Base-by-base conservation (phyloP, 2,329 filamentous ascomycete genomes). In the Fusarium chuoi region DNA sequence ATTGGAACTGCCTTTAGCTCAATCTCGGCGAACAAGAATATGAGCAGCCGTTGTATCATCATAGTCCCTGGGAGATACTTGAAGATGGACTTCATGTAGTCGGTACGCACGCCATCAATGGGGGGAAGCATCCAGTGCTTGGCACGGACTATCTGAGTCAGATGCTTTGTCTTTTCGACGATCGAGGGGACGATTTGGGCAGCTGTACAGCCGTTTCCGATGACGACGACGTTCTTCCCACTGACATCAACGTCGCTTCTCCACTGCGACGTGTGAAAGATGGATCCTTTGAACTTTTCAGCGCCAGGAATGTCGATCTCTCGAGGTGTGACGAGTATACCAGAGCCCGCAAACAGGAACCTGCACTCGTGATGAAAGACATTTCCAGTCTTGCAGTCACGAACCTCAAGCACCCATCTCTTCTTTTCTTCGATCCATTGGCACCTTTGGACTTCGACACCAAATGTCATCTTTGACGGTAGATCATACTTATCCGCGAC, bases 111-210 rank as follows among this genome's bases (percentile, higher is more conserved):
- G 2, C n/a, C 22, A 14, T 62, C 60, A 2, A 62, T 46, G 8
- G 60, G 33, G 6, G 60, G 60, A 7, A 57, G 33, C 18, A 57
- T 57, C 60, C 49, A 62, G 17, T 62, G 49, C 13, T 62, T 62
- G 22, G 49, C 30, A 33, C 49, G 49, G 33, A 62, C 12, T 33
- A 62, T 57, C 14, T 62, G 49, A 0, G 60, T 57, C 12, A 62
- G 24, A 26, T 45, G 39, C 0, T 39, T 45, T 22, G 26, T 44
- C 26, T 57, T 33, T 9, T 57, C 41, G 4, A 57, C 51, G 1
- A 57, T 33, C 1, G 60, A 56, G 0, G 49, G 60, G 26, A 62
- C 33, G 1, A 57, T 39, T 15, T 62, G 60, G 9, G 51, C 60
- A 41, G 49, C 51, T 56, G 49, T 62, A 4, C 60, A 62, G 0